Evolutionary conservation across 371 early-diverging fungal species (phyloP).

Genomic region (Mortierella sp.): DNA sequence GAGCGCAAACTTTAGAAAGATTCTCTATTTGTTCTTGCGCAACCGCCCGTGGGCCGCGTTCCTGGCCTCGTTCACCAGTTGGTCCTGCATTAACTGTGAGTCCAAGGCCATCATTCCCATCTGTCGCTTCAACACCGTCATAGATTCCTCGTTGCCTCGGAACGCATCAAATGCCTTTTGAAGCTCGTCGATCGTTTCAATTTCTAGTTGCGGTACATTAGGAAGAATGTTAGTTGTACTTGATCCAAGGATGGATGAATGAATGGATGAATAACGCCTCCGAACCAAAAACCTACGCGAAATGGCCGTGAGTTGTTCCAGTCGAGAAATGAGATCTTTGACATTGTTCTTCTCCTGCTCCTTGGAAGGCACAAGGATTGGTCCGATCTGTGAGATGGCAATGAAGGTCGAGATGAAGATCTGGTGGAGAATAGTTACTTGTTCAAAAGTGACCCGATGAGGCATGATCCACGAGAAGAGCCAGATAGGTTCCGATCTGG

Average conservation of each 20-base stretch:
- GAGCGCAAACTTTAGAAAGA: not conserved
- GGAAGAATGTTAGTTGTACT: not conserved
- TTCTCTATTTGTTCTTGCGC: conserved; percentile 23
- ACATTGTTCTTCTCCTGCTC: conserved; percentile 36
- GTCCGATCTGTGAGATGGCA: conserved; percentile 70
- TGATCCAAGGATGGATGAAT: not conserved
- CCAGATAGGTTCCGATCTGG: conserved; percentile 43
- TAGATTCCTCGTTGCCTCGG: conserved; percentile 50
- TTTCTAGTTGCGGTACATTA: conserved; percentile 20
- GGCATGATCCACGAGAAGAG: conserved; percentile 50
- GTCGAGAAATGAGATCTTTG: conserved; percentile 43
- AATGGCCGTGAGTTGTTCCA: conserved; percentile 57
- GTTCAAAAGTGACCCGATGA: conserved; percentile 61
- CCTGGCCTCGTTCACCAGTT: conserved; percentile 39
- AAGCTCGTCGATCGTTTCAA: conserved; percentile 54
- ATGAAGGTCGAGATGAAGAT: conserved; percentile 64
- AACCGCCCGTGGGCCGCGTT: conserved; percentile 23
- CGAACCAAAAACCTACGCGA: conserved; percentile 23
- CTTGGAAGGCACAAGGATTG: conserved; percentile 60
- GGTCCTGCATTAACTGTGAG: conserved; percentile 53
- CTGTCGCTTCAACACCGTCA: conserved; percentile 55
- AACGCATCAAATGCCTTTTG: conserved; percentile 58
- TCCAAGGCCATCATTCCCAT: conserved; percentile 66
- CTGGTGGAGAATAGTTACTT: conserved; percentile 65
- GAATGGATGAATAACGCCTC: no score